These are phyloP conservation scores for Lycium barbarum DNA, from an alignment of 257 asterid genomes.

Conservation along the genomic window DNA sequence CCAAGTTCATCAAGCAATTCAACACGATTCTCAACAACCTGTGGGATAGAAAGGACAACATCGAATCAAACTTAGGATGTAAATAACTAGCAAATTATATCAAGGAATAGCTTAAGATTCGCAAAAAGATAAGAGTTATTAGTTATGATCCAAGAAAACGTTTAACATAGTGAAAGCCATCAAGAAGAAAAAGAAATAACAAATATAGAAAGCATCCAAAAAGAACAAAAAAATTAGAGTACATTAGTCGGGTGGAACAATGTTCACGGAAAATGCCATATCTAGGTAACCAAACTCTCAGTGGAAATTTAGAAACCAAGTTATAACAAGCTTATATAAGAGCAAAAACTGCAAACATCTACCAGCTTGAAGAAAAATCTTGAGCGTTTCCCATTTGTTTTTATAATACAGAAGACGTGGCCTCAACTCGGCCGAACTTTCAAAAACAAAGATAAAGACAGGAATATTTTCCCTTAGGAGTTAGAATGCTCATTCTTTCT, in stretches of 20 bases:
- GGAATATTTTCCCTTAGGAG: not conserved
- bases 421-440: not conserved
- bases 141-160: not conserved
- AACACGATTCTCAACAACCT: conserved; percentile 91
- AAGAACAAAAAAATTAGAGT: not conserved
- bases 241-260: not conserved
- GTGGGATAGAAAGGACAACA: conserved; percentile 32
- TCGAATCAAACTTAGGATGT: not conserved
- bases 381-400: not conserved
- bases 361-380: not conserved
- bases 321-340: not conserved
- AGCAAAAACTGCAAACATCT: not conserved
- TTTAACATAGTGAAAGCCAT: not conserved
- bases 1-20: conserved; percentile 69
- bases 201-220: not conserved
- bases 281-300: not conserved
- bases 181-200: not conserved
- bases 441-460: not conserved
- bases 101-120: conserved; percentile 10
- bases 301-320: not conserved
- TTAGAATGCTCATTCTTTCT: not conserved
- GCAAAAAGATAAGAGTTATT: not conserved
- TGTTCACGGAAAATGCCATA: not conserved
- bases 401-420: not conserved
- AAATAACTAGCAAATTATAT: not conserved